Percentiles rank a stretch among this genome's conserved stretches.
phyloP scores from a whole-genome alignment of 2,329 filamentous ascomycete genomes.

The Talaromyces sp. region DNA sequence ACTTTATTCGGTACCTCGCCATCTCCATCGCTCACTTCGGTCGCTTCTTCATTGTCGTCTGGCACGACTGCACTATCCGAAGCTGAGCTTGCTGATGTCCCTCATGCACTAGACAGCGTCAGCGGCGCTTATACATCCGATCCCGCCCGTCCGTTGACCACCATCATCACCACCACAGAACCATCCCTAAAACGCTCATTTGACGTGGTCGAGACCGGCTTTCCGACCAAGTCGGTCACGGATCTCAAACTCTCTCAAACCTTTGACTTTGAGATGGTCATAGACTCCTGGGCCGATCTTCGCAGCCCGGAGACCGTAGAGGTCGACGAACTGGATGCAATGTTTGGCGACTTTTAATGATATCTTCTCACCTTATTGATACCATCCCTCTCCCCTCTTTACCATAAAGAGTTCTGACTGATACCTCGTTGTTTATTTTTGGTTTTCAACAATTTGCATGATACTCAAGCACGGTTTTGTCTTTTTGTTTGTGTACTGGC shows the following conservation, averaged over 20 bases:
- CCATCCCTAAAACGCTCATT: conserved; percentile 36
- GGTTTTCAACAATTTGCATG: conserved; percentile 18
- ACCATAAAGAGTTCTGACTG: conserved; percentile 8
- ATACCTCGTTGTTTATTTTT: conserved; percentile 16
- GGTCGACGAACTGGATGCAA: conserved; percentile 85
- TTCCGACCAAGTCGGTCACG: conserved; percentile 21
- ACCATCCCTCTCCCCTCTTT: conserved; percentile 14
- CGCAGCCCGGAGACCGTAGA: conserved; percentile 83
- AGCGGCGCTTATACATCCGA: conserved; percentile 7
- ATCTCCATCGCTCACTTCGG: conserved; percentile 41
- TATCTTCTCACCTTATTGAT: not conserved
- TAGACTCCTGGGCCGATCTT: conserved; percentile 58
- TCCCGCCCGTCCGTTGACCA: not conserved
- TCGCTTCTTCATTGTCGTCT: conserved; percentile 42
- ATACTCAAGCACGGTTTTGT: conserved; percentile 7
- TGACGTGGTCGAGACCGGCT: conserved; percentile 39
- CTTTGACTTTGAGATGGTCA: conserved; percentile 38
- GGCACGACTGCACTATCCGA: conserved; percentile 38
- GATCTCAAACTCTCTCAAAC: conserved; percentile 45
- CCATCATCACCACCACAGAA: conserved; percentile 13
- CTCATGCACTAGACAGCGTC: conserved; percentile 12
- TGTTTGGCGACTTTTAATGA: conserved; percentile 70
- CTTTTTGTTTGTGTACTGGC: conserved; percentile 7
- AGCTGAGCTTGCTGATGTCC: conserved; percentile 27
- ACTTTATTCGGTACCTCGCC: conserved; percentile 42